Base-by-base conservation (phyloP, 1,139 yeast species). In the Lodderomyces orthopsilosis region DNA sequence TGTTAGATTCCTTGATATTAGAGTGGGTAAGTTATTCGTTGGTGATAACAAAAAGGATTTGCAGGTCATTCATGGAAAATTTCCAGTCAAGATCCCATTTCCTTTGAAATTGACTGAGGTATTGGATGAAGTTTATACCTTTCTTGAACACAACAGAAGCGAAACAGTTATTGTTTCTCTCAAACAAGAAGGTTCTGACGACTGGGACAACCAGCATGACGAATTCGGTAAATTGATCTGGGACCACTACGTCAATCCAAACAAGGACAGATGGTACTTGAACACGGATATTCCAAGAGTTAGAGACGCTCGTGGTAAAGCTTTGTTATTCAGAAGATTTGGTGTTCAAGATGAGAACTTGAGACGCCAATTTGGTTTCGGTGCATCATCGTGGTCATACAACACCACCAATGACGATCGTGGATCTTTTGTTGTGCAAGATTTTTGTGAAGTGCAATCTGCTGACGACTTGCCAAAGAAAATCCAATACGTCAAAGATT, bases 21-120 rank as follows among this genome's bases (percentile, higher is more conserved):
- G 93, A 51, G 74, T 77, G 6, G 85, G 88, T 4, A 77, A 77
- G 53, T 77, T 79, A 50, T 77, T 81, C 44, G 63, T 79, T 53
- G 77, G 75, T 17, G 35, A 46, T 12, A 72, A 71, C 42, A 63
- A 61, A 12, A 77, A 77, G 44, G 52, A 50, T 40, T 70, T 85
- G 51, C 82, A 82, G 54, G 85, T 85, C 12, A 78, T 82, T 49
- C 93, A 85, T 58, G 91, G 91, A 35, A 81, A 81, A 51, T 85
- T 85, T 63, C 91, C 94, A 0, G 88, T 85, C 35, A 75, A 74
- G 46, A 65, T 85, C 38, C 77, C 83, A 14, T 76, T 78, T 51
- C 79, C 85, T n/a, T 68, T 73, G 51, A 74, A 69, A 58, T 74
- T 77, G 53, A 57, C 57, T 27, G 72, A 64, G 41, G 75, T 63